Base-by-base conservation (phyloP, 2,329 filamentous ascomycete species). In the Eutypella sp. region DNA sequence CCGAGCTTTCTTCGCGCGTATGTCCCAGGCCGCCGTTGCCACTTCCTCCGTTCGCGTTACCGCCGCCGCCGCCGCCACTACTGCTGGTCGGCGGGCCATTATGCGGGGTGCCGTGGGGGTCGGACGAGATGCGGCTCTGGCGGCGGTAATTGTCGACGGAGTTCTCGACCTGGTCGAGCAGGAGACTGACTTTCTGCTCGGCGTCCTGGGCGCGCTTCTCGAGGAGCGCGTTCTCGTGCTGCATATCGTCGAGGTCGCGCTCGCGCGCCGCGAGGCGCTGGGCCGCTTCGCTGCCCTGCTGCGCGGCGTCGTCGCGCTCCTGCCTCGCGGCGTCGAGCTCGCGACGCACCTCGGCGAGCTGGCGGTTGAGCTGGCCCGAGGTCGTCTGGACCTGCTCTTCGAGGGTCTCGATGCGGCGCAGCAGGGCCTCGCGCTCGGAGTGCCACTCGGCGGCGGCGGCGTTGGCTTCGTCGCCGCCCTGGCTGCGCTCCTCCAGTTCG, bases 61-160 rank as follows among this genome's bases (percentile, higher is more conserved):
- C n/a, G n/a, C n/a, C n/a, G n/a, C n/a, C n/a, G n/a, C n/a, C n/a
- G 19, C 66, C 46, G 40, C 60, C 62, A 47, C 62, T 73, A 46
- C 62, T 73, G 16, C 50, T 42, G 33, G 43, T 57, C 5, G 57
- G 66, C 59, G 42, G 63, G 57, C 24, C 67, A 58, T 43, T 70
- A 65, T 40, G n/a, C n/a, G n/a, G n/a, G n/a, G n/a, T 64, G 51
- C 46, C 56, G 51, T 72, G 69, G 46, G n/a, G n/a, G n/a, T 71
- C 81, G 39, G 72, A 78, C 40, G 67, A 76, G 59, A 74, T 74
- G 33, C 84, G 77, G 56, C 80, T 84, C 48, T 79, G 89, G 34
- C 93, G 87, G 45, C 93, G 87, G 67, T 97, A 97, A 64, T 88
- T 95, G 67, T 93, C 91, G 15, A 99, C 93, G 4, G 89, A 95